Percentiles rank a stretch among this genome's conserved stretches.
Conservation (phyloP, 2,329 filamentous ascomycete genomes). For the Didymella glomerata region DNA sequence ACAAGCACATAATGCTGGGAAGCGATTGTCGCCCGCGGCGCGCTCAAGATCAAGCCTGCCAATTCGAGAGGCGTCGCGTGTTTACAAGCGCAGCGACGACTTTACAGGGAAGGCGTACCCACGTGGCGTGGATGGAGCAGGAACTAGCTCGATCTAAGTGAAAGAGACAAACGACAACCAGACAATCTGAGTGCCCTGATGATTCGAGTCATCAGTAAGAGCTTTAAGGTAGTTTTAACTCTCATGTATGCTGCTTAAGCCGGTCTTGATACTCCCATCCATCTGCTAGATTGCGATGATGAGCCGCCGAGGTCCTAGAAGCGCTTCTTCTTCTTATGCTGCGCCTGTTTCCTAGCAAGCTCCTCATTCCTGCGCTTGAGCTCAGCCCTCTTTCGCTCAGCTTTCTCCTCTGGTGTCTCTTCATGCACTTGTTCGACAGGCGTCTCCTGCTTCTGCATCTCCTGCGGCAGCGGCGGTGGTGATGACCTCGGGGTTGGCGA, state of each 20-base stretch:
- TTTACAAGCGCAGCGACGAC: background rate
- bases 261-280: too few relatives aligned
- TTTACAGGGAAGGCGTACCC: background rate
- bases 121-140: background rate
- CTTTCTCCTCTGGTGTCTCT: constrained; percentile 60
- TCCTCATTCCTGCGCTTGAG: constrained; percentile 64
- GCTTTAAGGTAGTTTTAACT: background rate
- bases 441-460: constrained; percentile 15
- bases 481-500: constrained; percentile 24
- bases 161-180: background rate
- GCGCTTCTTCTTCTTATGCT: constrained; percentile 47
- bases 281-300: background rate
- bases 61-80: background rate
- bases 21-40: constrained; percentile 19
- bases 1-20: constrained; percentile 45
- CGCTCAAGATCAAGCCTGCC: constrained; percentile 16
- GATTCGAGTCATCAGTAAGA: background rate
- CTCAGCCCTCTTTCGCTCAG: constrained; percentile 63
- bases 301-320: constrained; percentile 28
- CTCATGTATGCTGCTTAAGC: background rate
- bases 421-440: constrained; percentile 33
- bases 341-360: constrained; percentile 61
- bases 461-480: constrained; percentile 15
- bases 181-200: background rate
- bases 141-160: background rate